Evolutionary conservation across 139 green algal species (phyloP).

Genomic region (Yamagishiella unicocca): DNA sequence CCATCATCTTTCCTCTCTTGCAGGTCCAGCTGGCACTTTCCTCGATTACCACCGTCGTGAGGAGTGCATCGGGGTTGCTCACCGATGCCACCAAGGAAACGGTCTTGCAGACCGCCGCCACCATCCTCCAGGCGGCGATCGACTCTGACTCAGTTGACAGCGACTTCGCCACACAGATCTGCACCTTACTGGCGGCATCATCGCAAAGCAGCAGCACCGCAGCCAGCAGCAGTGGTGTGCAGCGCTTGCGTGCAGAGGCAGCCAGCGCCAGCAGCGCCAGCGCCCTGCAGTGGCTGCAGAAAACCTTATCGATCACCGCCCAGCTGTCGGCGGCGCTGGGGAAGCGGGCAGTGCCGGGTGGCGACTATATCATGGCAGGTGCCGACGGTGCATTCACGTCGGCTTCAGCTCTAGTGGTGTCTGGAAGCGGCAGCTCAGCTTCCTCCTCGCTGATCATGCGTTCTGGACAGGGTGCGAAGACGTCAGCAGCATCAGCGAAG

Average conservation of each 20-base stretch:
- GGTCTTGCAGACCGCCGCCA: neutral
- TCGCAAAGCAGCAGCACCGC: neutral
- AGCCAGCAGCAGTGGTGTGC: neutral
- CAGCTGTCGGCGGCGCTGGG: neutral
- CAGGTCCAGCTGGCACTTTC: neutral
- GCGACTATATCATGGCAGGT: neutral
- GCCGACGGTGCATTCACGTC: neutral
- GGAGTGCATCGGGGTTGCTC: no score
- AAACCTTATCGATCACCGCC: neutral
- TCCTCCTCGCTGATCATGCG: neutral
- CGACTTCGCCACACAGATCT: neutral
- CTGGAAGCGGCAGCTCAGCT: neutral
- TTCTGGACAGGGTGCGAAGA: neutral
- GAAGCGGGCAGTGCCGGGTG: neutral
- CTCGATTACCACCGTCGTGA: neutral
- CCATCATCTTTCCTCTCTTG: no score
- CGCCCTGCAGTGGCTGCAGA: neutral
- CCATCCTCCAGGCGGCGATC: neutral
- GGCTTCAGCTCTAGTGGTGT: no score
- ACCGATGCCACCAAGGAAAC: neutral
- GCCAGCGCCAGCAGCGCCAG: neutral
- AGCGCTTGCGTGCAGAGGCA: neutral
- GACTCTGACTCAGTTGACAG: no score
- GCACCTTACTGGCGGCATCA: neutral
- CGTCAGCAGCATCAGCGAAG: no score